Percentiles rank a stretch among this genome's conserved stretches.
Evolutionary conservation across 257 asterid species (phyloP).

Genomic region (Hygrophila difformis): DNA sequence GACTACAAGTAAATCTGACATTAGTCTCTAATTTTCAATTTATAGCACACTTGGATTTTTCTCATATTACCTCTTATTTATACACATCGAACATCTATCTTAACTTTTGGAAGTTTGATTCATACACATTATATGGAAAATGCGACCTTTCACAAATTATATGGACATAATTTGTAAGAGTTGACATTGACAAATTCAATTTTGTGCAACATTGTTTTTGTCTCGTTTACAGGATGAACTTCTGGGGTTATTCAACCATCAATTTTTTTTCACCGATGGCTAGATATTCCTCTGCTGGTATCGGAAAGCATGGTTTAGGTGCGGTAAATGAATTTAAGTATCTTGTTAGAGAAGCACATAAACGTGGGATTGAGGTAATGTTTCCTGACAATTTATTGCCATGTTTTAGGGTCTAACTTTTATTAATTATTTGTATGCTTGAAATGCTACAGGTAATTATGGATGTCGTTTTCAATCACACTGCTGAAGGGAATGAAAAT

Average conservation of each 20-base stretch:
- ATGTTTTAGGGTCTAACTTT: slow-evolving; percentile 13
- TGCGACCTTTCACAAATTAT: too few relatives aligned
- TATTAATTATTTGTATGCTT: slow-evolving; percentile 14
- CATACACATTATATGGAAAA: background rate
- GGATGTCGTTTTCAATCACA: slow-evolving; percentile 99
- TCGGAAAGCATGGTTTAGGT: slow-evolving; percentile 47
- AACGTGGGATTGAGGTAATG: slow-evolving; percentile 82
- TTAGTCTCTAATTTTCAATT: slow-evolving; percentile 15
- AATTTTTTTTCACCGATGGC: slow-evolving; percentile 95
- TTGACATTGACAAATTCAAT: slow-evolving; percentile 6
- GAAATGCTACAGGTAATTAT: slow-evolving; percentile 64
- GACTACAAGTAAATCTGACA: slow-evolving; percentile 66
- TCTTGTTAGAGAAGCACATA: slow-evolving; percentile 96
- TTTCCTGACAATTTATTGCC: slow-evolving; percentile 2
- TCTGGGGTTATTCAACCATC: slow-evolving; percentile 97
- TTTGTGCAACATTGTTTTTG: slow-evolving; percentile 8
- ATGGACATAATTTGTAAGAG: slow-evolving; percentile 10
- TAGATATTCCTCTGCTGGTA: slow-evolving; percentile 72
- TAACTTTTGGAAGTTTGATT: slow-evolving; percentile 3
- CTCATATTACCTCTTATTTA: too few relatives aligned
- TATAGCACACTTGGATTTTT: slow-evolving; percentile 1
- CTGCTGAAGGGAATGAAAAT: slow-evolving; percentile 96
- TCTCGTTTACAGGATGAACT: slow-evolving; percentile 62
- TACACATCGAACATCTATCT: background rate
- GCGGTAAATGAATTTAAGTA: slow-evolving; percentile 79